A percentile compares a stretch with the other conserved stretches of the same genome.
Evolutionary conservation across 768 basidiomycete genomes (phyloP).

Genomic region (Lentinula aciculospora): DNA sequence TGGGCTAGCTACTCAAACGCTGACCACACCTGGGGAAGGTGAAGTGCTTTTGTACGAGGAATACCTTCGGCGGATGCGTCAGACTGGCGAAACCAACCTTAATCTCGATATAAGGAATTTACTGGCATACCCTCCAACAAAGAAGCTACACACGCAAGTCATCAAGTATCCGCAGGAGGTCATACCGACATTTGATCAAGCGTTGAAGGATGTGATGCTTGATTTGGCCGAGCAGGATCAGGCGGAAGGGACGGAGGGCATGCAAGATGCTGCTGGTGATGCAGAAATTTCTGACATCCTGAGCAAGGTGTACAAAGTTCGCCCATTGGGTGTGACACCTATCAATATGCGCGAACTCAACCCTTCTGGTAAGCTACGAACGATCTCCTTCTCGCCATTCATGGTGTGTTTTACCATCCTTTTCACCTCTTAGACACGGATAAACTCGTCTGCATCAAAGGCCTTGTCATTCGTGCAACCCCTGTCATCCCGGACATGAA

Average conservation of each 20-base stretch:
- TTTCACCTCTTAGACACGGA: constrained; percentile 72
- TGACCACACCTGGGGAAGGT: constrained; percentile 58
- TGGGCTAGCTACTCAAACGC: constrained; percentile 42
- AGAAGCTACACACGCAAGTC: constrained; percentile 80
- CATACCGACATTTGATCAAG: constrained; percentile 95
- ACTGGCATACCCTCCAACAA: constrained; percentile 76
- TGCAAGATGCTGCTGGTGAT: constrained; percentile 70
- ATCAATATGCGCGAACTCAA: constrained; percentile 96
- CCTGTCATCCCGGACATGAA: constrained; percentile 99
- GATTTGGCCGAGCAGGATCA: constrained; percentile 82
- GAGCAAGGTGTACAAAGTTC: constrained; percentile 83
- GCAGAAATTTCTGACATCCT: constrained; percentile 88
- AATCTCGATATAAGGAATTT: constrained; percentile 89
- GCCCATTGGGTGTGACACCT: constrained; percentile 79
- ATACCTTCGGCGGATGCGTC: constrained; percentile 81
- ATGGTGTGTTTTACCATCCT: not conserved
- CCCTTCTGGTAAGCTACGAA: constrained; percentile 64
- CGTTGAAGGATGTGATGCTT: constrained; percentile 89
- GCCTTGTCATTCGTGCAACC: constrained; percentile 94
- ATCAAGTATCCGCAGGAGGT: constrained; percentile 96
- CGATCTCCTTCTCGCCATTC: not conserved
- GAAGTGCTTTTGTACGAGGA: constrained; percentile 71
- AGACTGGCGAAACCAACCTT: constrained; percentile 88
- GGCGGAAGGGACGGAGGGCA: constrained; percentile 62
- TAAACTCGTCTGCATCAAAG: constrained; percentile 94